A percentile compares a stretch with the other conserved stretches of the same genome.
These are phyloP conservation scores for Primulina huaijiensis DNA, from an alignment of 257 asterid genomes.

Conservation along the genomic window DNA sequence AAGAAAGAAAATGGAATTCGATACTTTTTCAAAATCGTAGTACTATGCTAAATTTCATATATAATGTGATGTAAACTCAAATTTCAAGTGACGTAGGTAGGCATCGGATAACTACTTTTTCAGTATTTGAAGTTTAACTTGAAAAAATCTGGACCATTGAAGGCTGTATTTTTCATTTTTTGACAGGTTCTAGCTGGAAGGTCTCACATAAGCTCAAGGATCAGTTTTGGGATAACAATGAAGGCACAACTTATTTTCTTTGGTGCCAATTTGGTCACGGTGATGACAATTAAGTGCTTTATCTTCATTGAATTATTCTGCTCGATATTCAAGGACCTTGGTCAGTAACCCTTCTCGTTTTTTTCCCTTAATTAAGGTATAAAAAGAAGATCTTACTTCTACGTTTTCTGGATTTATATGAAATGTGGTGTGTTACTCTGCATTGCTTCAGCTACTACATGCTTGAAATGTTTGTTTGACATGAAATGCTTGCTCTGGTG, in stretches of 20 bases:
- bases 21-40: not conserved
- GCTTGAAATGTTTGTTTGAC: not conserved
- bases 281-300: constrained; percentile 13
- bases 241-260: constrained; percentile 8
- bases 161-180: not conserved
- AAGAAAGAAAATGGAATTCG: no score
- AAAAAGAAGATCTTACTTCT: not conserved
- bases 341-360: not conserved
- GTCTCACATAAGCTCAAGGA: constrained; percentile 18
- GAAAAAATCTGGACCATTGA: not conserved
- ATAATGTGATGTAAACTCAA: not conserved
- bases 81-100: not conserved
- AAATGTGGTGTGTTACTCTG: not conserved
- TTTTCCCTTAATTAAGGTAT: not conserved
- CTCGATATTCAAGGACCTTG: not conserved
- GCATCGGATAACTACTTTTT: not conserved
- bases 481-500: not conserved
- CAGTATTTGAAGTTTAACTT: not conserved
- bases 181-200: constrained; percentile 42
- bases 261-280: not conserved
- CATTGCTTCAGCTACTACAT: not conserved
- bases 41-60: not conserved
- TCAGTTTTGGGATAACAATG: constrained; percentile 21
- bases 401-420: not conserved
- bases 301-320: constrained; percentile 20